phyloP scores from a whole-genome alignment of 73 alveolate species.

The Blepharisma japonicum region DNA sequence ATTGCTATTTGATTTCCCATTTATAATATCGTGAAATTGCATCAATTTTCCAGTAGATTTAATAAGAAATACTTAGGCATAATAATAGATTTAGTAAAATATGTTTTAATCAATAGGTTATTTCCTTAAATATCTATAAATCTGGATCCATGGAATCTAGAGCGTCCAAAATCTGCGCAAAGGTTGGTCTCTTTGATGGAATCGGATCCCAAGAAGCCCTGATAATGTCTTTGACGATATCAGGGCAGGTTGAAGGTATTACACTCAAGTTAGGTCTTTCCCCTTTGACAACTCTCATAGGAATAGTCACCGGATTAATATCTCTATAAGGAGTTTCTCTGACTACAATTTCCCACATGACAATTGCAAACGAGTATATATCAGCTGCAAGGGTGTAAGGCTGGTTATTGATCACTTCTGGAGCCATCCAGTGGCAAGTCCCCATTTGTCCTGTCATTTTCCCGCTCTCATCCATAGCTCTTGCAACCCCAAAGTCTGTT shows the following conservation, averaged over 20 bases:
- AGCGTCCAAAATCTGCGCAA: too few relatives aligned
- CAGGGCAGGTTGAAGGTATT: background rate
- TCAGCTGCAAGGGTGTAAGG: constrained; percentile 97
- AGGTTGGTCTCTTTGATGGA: too few relatives aligned
- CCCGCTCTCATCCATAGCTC: constrained; percentile 71
- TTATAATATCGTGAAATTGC: background rate
- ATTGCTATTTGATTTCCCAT: constrained; percentile 25
- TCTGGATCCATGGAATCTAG: too few relatives aligned
- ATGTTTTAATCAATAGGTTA: too few relatives aligned
- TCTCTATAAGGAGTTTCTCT: constrained; percentile 97
- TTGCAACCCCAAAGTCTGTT: constrained; percentile 99
- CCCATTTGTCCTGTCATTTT: constrained; percentile 97
- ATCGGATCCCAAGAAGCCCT: background rate
- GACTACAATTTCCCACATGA: constrained; percentile 96
- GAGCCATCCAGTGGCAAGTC: constrained; percentile 99
- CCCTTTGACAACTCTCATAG: constrained; percentile 20
- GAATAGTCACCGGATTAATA: constrained; percentile 8
- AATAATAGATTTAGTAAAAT: too few relatives aligned
- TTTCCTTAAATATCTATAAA: too few relatives aligned
- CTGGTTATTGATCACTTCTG: constrained; percentile 95
- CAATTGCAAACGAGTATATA: constrained; percentile 95
- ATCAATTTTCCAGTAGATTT: background rate
- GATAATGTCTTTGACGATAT: background rate
- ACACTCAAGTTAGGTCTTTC: background rate
- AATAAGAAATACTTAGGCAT: too few relatives aligned